Evolutionary conservation across 176 grass and related monocot species (phyloP).

Genomic region (Musa schizocarpa): DNA sequence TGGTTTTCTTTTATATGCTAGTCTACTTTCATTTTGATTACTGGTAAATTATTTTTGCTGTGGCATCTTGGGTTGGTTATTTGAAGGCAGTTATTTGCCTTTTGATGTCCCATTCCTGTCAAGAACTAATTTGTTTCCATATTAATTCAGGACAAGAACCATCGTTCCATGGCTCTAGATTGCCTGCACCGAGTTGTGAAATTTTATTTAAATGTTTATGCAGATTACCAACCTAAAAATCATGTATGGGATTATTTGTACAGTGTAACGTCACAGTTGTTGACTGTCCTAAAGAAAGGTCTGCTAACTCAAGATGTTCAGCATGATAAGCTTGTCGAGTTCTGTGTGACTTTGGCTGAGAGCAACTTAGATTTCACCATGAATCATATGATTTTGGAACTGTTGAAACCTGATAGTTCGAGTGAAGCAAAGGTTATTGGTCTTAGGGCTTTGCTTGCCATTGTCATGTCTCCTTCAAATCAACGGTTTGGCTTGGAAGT

Average conservation of each 20-base stretch:
- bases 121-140: conserved; percentile 27
- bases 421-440: conserved; percentile 99
- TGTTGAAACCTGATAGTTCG: conserved; percentile 78
- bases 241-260: conserved; percentile 89
- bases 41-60: neutral
- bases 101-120: neutral
- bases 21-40: conserved; percentile 23
- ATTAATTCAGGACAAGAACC: conserved; percentile 82
- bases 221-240: conserved; percentile 67
- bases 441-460: conserved; percentile 78
- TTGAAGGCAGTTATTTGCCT: neutral
- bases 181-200: conserved; percentile 94
- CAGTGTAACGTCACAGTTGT: conserved; percentile 90
- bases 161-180: conserved; percentile 95
- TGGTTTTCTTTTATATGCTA: neutral
- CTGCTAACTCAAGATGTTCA: conserved; percentile 89
- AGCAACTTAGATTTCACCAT: conserved; percentile 90
- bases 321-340: conserved; percentile 97
- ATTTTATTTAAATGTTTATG: conserved; percentile 97
- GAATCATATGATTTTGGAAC: conserved; percentile 97
- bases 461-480: conserved; percentile 84
- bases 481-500: conserved; percentile 69
- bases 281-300: conserved; percentile 80
- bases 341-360: conserved; percentile 86
- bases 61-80: neutral